These are phyloP conservation scores for Agaricus blazei DNA, from an alignment of 768 basidiomycete species.

Conservation along the genomic window DNA sequence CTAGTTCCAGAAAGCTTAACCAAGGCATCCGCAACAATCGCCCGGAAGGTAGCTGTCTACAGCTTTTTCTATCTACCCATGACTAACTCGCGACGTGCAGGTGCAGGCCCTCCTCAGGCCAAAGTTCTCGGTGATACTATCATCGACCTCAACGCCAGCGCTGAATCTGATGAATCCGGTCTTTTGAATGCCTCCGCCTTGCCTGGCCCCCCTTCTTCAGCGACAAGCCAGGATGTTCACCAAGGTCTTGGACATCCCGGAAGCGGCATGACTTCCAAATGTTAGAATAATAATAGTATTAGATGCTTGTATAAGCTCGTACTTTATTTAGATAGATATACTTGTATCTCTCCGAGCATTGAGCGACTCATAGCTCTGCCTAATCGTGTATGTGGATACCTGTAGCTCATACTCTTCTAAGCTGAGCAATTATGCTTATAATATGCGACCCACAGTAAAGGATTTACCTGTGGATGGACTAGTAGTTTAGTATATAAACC, in stretches of 20 bases:
- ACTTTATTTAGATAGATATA: too few relatives aligned
- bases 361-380: too few relatives aligned
- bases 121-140: not conserved
- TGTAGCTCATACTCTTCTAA: too few relatives aligned
- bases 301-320: too few relatives aligned
- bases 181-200: not conserved
- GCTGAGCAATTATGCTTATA: too few relatives aligned
- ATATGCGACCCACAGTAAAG: too few relatives aligned
- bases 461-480: too few relatives aligned
- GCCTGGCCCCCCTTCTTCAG: slow-evolving; percentile 4
- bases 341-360: too few relatives aligned
- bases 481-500: too few relatives aligned
- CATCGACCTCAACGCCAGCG: slow-evolving; percentile 6
- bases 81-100: not conserved
- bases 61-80: too few relatives aligned
- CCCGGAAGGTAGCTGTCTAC: slow-evolving; percentile 2
- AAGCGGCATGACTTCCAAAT: slow-evolving; percentile 4
- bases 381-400: too few relatives aligned
- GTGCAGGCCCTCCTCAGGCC: not conserved
- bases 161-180: not conserved
- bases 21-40: slow-evolving; percentile 11
- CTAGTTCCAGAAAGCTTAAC: not conserved
- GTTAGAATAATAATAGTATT: too few relatives aligned
- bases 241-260: slow-evolving; percentile 8
- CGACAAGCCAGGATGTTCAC: slow-evolving; percentile 10